Conservation (phyloP, 352 stramenopile species). For the Pilasporangium apinafurcum region DNA sequence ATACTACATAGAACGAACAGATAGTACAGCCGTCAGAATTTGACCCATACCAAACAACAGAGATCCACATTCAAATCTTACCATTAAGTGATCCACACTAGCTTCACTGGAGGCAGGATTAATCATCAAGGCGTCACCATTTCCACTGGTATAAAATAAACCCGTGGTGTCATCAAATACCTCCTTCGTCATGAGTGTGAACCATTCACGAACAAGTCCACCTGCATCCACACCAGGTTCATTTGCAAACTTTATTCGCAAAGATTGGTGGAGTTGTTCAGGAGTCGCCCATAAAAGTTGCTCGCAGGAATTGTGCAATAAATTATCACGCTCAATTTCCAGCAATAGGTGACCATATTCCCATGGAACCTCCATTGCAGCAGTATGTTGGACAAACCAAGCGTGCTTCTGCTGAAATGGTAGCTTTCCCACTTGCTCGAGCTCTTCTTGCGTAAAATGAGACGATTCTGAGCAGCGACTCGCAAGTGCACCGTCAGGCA, state of each 20-base stretch:
- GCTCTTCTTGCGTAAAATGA: slow-evolving; percentile 59
- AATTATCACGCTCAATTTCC: slow-evolving; percentile 83
- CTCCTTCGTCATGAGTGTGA: slow-evolving; percentile 86
- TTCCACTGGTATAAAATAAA: slow-evolving; percentile 71
- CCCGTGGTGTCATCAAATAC: slow-evolving; percentile 84
- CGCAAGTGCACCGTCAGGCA: slow-evolving; percentile 48
- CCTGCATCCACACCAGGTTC: slow-evolving; percentile 89
- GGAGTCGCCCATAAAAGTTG: slow-evolving; percentile 79
- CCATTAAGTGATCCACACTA: slow-evolving; percentile 83
- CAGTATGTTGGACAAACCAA: slow-evolving; percentile 85
- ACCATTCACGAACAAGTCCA: slow-evolving; percentile 89
- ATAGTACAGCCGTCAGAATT: slow-evolving; percentile 7
- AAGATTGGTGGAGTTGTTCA: slow-evolving; percentile 81
- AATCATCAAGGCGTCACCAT: slow-evolving; percentile 78
- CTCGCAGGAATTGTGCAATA: slow-evolving; percentile 88
- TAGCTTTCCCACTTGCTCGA: slow-evolving; percentile 59
- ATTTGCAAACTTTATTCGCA: slow-evolving; percentile 89
- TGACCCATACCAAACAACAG: slow-evolving; percentile 1
- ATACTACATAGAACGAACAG: slow-evolving; percentile 32
- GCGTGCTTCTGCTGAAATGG: slow-evolving; percentile 86
- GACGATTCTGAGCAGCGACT: slow-evolving; percentile 52
- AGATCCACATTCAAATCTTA: slow-evolving; percentile 8
- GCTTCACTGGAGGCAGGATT: slow-evolving; percentile 78
- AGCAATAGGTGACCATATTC: slow-evolving; percentile 82
- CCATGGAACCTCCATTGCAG: slow-evolving; percentile 80